Base-by-base conservation (phyloP, 345 rosid genomes). In the Euphorbia peplus region DNA sequence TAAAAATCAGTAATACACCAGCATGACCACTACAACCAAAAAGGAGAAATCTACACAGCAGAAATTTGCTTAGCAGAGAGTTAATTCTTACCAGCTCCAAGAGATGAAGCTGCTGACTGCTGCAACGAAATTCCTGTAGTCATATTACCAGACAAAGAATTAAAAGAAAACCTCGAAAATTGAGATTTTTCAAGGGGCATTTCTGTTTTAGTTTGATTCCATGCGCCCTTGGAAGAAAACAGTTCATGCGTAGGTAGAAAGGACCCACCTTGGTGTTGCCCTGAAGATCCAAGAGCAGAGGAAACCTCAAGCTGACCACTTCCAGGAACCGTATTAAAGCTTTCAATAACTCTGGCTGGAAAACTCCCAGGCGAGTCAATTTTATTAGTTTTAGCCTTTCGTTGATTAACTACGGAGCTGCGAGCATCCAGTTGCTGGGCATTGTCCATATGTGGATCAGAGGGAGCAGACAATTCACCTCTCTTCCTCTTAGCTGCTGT, bases 401-500 rank as follows among this genome's bases (percentile, higher is more conserved):
- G 78, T 48, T 76, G 71, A 70, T 82, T 78, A 65, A 69, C 78
- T 12, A 73, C 72, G 69, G 76, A 30, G 30, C 71, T 80, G 39
- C 53, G 73, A 51, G 80, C 60, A 63, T 90, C 92, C 71, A 64
- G 73, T 73, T 83, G 85, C 63, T 82, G 91, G 68, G 79, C 46
- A 46, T 78, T 83, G 42, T 87, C 95, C 51, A 64, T 60, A 73
- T 83, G 83, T 54, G 78, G 58, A 70, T 92, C 96, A 25, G 76
- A 72, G 13, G 76, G 72, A 64, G 75, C 62, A 67, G 89, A 85
- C 35, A 89, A 82, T 73, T 88, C 95, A 64, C 83, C 87, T 73
- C 98, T 82, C 83, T 87, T 92, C 74, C 98, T 83, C 89, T 92
- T 92, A 46, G 83, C 59, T 35, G 83, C 59, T 42, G 82, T 79